Evolutionary conservation across 495 filamentous ascomycete species (phyloP), one percentile per base, ranked within the genome.

Genomic region (Neurospora sublineolata): DNA sequence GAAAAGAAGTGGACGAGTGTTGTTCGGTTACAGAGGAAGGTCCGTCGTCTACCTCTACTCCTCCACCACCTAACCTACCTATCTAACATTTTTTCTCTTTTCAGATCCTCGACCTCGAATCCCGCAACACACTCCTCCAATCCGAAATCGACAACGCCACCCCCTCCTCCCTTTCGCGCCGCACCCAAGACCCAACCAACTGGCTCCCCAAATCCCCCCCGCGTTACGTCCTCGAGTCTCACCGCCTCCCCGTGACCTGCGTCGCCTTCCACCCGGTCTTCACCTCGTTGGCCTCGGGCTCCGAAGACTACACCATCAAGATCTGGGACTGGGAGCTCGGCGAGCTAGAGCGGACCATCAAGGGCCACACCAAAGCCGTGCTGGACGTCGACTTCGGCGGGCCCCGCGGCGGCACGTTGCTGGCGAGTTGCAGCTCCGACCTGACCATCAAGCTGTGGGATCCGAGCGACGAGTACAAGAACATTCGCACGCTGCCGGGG

Each of bases 241-340:
- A 97, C 78, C 87, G 93, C 71, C 80, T 84, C 37, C 88, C 91
- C 18, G 84, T 97, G 40, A 96, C 89, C 42, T 93, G 90, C 73
- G 87, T 97, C 67, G 94, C 94, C 5, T 97, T 97, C 81, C 94
- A 97, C 79, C 94, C 94, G 0, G 84, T 94, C 72, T 97, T 95
- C 79, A 92, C 93, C 37, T 93, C 92, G 0, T 82, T 97, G 14
- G 94, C 94, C 27, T 94, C 93, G 1, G 94, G 92, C 33, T 95
- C 93, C 37, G 94, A 97, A 77, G 90, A 93, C 74, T 86, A 84
- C 68, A 91, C 88, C 18, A 91, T 93, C 77, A 97, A 97, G 77
- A 92, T 97, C 70, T 97, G 94, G 94, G 94, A 97, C 77, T 97
- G 93, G 92, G 94, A 97, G 75, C 82, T 96, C 7, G 94, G 94